Conservation (phyloP, 192 early-diverging fungal genomes). For the Pilaira anomala region DNA sequence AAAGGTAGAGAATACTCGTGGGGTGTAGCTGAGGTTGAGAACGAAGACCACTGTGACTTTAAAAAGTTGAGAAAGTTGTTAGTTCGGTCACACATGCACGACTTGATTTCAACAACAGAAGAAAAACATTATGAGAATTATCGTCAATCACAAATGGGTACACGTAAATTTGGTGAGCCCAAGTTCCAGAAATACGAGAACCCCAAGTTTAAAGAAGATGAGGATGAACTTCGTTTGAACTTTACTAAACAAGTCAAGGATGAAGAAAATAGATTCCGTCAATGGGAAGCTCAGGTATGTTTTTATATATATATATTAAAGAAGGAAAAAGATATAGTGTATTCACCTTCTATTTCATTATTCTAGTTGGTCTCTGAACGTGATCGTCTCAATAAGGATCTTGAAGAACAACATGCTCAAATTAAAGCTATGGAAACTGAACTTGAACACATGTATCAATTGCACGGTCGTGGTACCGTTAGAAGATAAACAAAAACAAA, state of each 20-base stretch:
- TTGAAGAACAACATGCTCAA: constrained; percentile 90
- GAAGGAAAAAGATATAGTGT: constrained; percentile 14
- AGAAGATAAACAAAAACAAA: constrained; percentile 16
- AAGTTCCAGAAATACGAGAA: constrained; percentile 78
- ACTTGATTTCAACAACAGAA: constrained; percentile 91
- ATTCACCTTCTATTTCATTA: neutral
- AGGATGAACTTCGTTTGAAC: constrained; percentile 90
- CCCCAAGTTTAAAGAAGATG: constrained; percentile 97
- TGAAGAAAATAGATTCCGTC: constrained; percentile 97
- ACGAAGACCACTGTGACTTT: constrained; percentile 95
- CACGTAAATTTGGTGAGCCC: constrained; percentile 84
- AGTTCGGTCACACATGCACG: constrained; percentile 92
- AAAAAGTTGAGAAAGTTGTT: constrained; percentile 87
- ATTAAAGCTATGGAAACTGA: constrained; percentile 94
- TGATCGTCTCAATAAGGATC: constrained; percentile 97
- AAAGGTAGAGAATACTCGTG: constrained; percentile 88
- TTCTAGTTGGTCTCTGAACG: constrained; percentile 88
- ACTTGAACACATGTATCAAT: constrained; percentile 46
- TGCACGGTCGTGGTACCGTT: neutral
- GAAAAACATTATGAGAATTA: constrained; percentile 95
- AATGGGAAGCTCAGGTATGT: constrained; percentile 88
- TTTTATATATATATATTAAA: neutral
- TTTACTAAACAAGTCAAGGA: constrained; percentile 97
- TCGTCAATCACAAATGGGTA: constrained; percentile 82
- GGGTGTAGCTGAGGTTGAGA: constrained; percentile 96